These are phyloP conservation scores for Beauveria brongniartii DNA, from an alignment of 2,329 filamentous ascomycete species.

Conservation along the genomic window DNA sequence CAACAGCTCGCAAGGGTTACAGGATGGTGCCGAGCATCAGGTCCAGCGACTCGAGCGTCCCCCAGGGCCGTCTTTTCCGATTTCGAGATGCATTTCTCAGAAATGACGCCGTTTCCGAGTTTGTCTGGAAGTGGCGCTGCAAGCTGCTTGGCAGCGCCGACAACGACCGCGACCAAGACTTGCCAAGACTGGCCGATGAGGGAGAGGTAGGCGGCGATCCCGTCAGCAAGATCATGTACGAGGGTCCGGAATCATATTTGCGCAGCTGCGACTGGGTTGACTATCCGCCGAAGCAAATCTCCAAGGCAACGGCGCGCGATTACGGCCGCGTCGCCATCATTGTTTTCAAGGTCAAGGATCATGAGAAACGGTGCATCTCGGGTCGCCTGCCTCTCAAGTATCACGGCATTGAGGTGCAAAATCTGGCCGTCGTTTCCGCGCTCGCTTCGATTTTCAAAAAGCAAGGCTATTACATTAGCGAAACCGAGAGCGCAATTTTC, in stretches of 20 bases:
- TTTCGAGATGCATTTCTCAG: background rate
- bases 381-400: conserved; percentile 32
- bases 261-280: conserved; percentile 29
- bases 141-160: conserved; percentile 18
- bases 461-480: conserved; percentile 31
- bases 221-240: conserved; percentile 32
- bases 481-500: conserved; percentile 29
- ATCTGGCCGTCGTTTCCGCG: conserved; percentile 30
- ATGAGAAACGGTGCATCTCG: conserved; percentile 29
- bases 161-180: conserved; percentile 14
- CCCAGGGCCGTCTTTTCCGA: background rate
- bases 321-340: conserved; percentile 36
- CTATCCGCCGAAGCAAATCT: conserved; percentile 34
- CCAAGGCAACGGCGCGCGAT: conserved; percentile 26
- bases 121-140: conserved; percentile 25
- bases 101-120: conserved; percentile 18
- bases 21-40: background rate
- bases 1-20: background rate
- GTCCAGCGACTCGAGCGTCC: background rate
- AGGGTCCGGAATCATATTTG: conserved; percentile 22
- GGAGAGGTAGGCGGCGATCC: conserved; percentile 20
- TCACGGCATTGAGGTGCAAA: conserved; percentile 35
- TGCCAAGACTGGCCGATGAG: conserved; percentile 8
- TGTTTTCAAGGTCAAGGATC: conserved; percentile 38
- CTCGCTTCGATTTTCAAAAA: conserved; percentile 35